Conservation (phyloP, 257 asterid species). For the Solanum lignicaule region DNA sequence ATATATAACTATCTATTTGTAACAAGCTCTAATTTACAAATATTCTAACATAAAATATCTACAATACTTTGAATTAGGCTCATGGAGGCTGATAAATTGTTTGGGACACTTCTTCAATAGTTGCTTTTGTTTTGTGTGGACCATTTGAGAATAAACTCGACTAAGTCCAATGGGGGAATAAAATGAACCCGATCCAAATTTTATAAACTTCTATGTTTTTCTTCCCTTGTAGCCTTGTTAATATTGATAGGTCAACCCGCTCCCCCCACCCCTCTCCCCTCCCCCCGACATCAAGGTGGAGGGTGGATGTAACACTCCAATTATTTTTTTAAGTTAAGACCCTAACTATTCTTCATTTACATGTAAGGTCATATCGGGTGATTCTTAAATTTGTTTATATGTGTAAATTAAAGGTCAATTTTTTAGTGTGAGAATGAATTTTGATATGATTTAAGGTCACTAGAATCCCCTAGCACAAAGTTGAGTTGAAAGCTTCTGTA, state of each 20-base stretch:
- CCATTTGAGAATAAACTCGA: background rate
- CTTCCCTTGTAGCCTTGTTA: background rate
- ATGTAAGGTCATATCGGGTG: too few relatives aligned
- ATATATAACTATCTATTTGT: background rate
- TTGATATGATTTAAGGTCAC: too few relatives aligned
- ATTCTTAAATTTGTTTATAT: too few relatives aligned
- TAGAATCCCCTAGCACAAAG: too few relatives aligned
- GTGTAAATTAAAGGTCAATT: too few relatives aligned
- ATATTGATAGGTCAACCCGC: background rate
- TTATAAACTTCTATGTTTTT: background rate
- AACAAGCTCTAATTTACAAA: background rate
- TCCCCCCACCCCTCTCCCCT: accelerated
- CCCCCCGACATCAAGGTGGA: background rate
- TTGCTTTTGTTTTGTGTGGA: background rate
- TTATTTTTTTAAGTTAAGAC: too few relatives aligned
- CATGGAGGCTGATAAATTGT: too few relatives aligned
- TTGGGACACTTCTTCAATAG: background rate
- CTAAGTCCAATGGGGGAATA: background rate
- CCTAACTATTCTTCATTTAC: too few relatives aligned
- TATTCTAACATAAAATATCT: background rate
- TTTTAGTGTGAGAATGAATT: too few relatives aligned
- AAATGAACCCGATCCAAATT: background rate
- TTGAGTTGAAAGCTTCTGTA: too few relatives aligned
- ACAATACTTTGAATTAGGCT: too few relatives aligned
- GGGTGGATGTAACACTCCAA: background rate